A percentile compares a stretch with the other conserved stretches of the same genome.
Conservation (phyloP, 2,329 filamentous ascomycete species). For the Apiospora sp. region DNA sequence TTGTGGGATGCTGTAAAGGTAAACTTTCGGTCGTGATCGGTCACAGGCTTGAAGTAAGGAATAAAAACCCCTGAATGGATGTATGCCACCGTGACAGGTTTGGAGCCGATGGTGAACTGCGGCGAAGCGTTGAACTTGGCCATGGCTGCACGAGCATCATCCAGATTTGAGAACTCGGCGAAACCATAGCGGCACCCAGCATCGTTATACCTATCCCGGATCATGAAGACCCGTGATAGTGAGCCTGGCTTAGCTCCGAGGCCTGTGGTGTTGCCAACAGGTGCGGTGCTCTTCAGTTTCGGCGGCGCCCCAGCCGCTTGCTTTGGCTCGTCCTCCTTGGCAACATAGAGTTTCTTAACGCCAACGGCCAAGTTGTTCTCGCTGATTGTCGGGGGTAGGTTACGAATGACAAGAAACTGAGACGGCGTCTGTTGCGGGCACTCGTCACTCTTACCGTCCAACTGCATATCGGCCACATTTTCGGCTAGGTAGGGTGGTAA, state of each 20-base stretch:
- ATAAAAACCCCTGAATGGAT: slow-evolving; percentile 89
- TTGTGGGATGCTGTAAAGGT: slow-evolving; percentile 78
- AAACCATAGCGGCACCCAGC: slow-evolving; percentile 85
- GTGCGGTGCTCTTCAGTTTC: slow-evolving; percentile 67
- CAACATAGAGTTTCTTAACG: slow-evolving; percentile 74
- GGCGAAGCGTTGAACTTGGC: slow-evolving; percentile 75
- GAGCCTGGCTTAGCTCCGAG: slow-evolving; percentile 77
- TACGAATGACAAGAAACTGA: slow-evolving; percentile 79
- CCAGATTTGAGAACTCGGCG: slow-evolving; percentile 79
- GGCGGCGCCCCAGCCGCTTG: slow-evolving; percentile 53
- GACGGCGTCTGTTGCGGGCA: slow-evolving; percentile 64
- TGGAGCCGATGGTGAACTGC: slow-evolving; percentile 80
- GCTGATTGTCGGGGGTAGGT: slow-evolving; percentile 72
- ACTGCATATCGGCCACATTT: slow-evolving; percentile 45
- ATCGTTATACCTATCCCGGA: slow-evolving; percentile 74
- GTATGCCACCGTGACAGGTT: slow-evolving; percentile 74
- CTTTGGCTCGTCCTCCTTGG: slow-evolving; percentile 60
- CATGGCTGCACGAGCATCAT: slow-evolving; percentile 79
- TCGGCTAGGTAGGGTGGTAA: slow-evolving; percentile 34
- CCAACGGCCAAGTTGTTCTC: slow-evolving; percentile 78
- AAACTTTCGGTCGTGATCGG: slow-evolving; percentile 64
- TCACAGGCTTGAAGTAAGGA: slow-evolving; percentile 68
- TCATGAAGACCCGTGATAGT: slow-evolving; percentile 78
- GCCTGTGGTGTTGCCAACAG: slow-evolving; percentile 62
- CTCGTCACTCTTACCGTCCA: slow-evolving; percentile 59